Evolutionary conservation across 768 basidiomycete genomes (phyloP), one percentile per base, ranked within the genome.

Genomic region (Pulveroboletus sp.): DNA sequence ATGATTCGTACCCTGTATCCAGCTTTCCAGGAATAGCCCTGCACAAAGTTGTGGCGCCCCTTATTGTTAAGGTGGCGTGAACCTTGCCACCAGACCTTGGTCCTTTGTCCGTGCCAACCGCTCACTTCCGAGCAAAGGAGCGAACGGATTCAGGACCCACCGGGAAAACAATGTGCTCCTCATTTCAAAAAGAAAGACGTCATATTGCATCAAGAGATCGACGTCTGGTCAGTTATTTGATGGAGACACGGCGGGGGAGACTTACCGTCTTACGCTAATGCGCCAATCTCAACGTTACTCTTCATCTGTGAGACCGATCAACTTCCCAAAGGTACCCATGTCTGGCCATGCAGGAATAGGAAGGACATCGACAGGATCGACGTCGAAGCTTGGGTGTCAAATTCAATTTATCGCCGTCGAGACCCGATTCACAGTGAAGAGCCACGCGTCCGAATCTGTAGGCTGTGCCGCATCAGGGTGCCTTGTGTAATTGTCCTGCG

Each of bases 331-430:
- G 41, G 45, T 46, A 62, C 47, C 34, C 27, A 29, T 9, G 49
- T 40, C 53, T 58, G 49, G 17, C 20, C 37, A 17, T 40, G 55
- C 27, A 58, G 51, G 50, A 61, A 55, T 24, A 14, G 38, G 51
- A 58, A 51, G 49, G 29, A 20, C 34, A 55, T 64, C 50, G 53
- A 24, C 8, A 17, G 37, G 63, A 63, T 62, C 62, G 62, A 59
- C 56, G 37, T 52, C 62, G 56, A 61, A 58, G 56, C 49, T 19
- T 36, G 41, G 29, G 31, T 36, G 40, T 43, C 43, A 48, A 36
- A 53, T 50, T 37, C 51, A 38, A 47, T 45, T 47, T 37, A 56
- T 59, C 54, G 24, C 49, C 51, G 52, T 54, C 52, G 37, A 48
- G 43, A 46, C 13, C 39, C 41, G 47, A 51, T 62, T 40, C 47